Evolutionary conservation across 2,329 filamentous ascomycete species (phyloP).

Genomic region (Colletotrichum sp.): DNA sequence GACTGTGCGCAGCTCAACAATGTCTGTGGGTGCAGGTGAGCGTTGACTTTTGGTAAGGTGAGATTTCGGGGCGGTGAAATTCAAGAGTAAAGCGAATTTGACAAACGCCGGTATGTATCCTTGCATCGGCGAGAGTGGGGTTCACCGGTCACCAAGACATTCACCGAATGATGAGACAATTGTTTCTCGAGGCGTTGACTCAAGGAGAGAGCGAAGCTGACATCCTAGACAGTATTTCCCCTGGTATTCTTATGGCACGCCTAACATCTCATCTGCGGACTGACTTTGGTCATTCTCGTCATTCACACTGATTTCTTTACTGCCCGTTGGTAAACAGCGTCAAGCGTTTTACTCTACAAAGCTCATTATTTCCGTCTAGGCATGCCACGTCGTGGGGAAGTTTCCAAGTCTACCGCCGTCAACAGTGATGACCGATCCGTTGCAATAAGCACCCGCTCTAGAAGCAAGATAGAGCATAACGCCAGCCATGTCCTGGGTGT

Average conservation of each 20-base stretch:
- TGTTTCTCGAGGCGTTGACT: background rate
- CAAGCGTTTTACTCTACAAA: background rate
- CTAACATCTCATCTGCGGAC: background rate
- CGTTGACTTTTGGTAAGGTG: background rate
- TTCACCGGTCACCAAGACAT: background rate
- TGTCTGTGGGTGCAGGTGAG: background rate
- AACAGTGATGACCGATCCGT: conserved; percentile 65
- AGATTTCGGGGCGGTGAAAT: background rate
- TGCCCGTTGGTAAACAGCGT: background rate
- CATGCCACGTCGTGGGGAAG: conserved; percentile 50
- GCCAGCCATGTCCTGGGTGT: conserved; percentile 66
- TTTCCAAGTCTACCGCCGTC: conserved; percentile 67
- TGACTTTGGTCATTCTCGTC: background rate
- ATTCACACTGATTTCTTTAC: background rate
- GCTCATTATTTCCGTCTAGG: background rate
- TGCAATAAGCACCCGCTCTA: conserved; percentile 68
- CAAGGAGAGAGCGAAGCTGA: background rate
- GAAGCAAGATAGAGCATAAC: conserved; percentile 69
- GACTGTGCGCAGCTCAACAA: conserved; percentile 1
- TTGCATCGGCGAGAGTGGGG: background rate
- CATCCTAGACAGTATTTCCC: background rate
- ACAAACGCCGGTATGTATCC: background rate
- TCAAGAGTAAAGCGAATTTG: background rate
- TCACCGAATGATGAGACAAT: background rate
- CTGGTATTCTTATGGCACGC: background rate